A percentile compares a stretch with the other conserved stretches of the same genome.
phyloP scores from a whole-genome alignment of 768 basidiomycete species.

The Lentinus brumalis region DNA sequence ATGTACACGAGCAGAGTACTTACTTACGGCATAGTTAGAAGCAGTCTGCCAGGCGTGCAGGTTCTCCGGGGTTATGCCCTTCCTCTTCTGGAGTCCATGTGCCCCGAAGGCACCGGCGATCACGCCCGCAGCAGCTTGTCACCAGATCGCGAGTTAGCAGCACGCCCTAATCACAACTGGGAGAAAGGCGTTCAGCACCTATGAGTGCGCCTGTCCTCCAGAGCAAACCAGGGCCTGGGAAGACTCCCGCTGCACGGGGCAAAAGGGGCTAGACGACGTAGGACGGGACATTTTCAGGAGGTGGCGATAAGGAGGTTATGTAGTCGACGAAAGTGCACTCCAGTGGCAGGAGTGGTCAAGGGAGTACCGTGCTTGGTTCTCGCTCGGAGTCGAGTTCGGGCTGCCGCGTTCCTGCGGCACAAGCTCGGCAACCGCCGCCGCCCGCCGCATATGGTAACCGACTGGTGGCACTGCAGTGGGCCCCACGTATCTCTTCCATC shows the following conservation, averaged over 20 bases:
- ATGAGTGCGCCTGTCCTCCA: constrained; percentile 32
- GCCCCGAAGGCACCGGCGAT: constrained; percentile 69
- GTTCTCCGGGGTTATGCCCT: constrained; percentile 50
- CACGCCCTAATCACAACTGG: too few species aligned
- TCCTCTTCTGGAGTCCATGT: constrained; percentile 55
- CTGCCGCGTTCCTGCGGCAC: background rate
- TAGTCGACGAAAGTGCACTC: too few species aligned
- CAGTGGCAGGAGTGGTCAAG: too few species aligned
- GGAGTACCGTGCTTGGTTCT: too few species aligned
- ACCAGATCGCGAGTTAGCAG: background rate
- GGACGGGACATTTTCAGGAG: constrained; percentile 25
- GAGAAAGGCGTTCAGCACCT: constrained; percentile 12
- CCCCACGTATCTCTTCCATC: too few species aligned
- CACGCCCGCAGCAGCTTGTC: constrained; percentile 51
- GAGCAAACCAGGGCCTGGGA: constrained; percentile 21
- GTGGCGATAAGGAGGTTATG: background rate
- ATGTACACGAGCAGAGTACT: background rate
- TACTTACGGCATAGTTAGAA: constrained; percentile 60
- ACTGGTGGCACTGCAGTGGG: background rate
- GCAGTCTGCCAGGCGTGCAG: constrained; percentile 66
- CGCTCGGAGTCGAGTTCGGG: too few species aligned
- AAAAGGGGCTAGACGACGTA: constrained; percentile 30
- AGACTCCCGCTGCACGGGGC: constrained; percentile 6
- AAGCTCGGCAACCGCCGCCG: background rate
- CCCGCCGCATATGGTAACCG: background rate